Conservation (phyloP, 2,329 filamentous ascomycete genomes). For the Kalmusia sp. region DNA sequence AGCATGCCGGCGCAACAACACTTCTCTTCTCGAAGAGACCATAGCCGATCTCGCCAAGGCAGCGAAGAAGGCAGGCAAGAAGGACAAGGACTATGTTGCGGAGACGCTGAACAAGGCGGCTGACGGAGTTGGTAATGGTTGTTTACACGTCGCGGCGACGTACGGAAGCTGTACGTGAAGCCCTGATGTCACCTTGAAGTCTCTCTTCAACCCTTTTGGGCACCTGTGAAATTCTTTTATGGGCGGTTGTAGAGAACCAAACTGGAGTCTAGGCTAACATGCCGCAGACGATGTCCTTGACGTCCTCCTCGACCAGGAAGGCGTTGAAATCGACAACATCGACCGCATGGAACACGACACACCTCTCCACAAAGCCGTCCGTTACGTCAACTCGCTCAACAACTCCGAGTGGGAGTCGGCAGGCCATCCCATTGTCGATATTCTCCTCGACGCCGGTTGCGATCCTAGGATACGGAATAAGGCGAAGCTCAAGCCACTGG, state of each 20-base stretch:
- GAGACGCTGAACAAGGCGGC: slow-evolving; percentile 83
- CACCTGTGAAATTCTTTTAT: not conserved
- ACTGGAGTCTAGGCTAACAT: not conserved
- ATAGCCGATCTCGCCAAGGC: slow-evolving; percentile 61
- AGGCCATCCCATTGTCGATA: slow-evolving; percentile 72
- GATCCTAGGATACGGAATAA: slow-evolving; percentile 72
- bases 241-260: not conserved
- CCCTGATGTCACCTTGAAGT: too few species aligned
- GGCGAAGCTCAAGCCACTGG: slow-evolving; percentile 72
- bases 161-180: slow-evolving; percentile 78
- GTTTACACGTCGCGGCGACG: slow-evolving; percentile 86
- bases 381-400: slow-evolving; percentile 75
- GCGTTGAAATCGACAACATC: slow-evolving; percentile 83
- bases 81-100: slow-evolving; percentile 68
- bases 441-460: slow-evolving; percentile 82
- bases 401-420: slow-evolving; percentile 70
- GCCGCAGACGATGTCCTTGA: slow-evolving; percentile 78
- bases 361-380: slow-evolving; percentile 78
- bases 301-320: slow-evolving; percentile 80
- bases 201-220: not conserved
- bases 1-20: slow-evolving; percentile 92
- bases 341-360: slow-evolving; percentile 77
- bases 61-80: slow-evolving; percentile 58
- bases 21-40: slow-evolving; percentile 79
- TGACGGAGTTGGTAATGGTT: slow-evolving; percentile 85